Evolutionary conservation across 768 basidiomycete genomes (phyloP).

Genomic region (Podaxis pistillaris): DNA sequence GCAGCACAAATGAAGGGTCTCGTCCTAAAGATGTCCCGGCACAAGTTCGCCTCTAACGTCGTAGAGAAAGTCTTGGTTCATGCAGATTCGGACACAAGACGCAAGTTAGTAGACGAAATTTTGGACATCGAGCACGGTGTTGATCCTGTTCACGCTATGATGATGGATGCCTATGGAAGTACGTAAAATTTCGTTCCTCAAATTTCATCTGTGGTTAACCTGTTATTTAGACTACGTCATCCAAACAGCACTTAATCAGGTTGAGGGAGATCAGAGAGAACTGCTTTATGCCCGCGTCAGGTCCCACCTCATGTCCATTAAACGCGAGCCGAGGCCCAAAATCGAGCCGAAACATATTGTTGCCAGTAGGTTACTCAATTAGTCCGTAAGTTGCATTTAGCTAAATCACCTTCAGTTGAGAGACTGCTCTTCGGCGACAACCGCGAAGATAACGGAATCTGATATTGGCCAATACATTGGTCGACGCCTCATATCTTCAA

Average conservation of each 20-base stretch:
- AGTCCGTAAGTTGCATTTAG: neutral
- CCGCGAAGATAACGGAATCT: neutral
- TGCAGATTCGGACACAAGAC: slow-evolving; percentile 63
- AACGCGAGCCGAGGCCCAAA: slow-evolving; percentile 62
- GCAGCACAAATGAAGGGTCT: slow-evolving; percentile 72
- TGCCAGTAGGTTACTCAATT: slow-evolving; percentile 56
- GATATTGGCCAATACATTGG: neutral
- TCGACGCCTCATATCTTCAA: neutral
- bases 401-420: slow-evolving; percentile 3
- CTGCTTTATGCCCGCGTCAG: slow-evolving; percentile 58
- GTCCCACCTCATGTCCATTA: slow-evolving; percentile 66
- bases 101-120: slow-evolving; percentile 77
- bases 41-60: slow-evolving; percentile 96
- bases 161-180: slow-evolving; percentile 92
- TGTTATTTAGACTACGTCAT: slow-evolving; percentile 74
- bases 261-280: slow-evolving; percentile 72
- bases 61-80: slow-evolving; percentile 85
- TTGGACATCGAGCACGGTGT: slow-evolving; percentile 53
- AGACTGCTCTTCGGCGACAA: slow-evolving; percentile 8
- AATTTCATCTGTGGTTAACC: neutral
- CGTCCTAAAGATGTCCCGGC: slow-evolving; percentile 75
- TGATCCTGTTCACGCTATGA: slow-evolving; percentile 67
- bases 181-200: slow-evolving; percentile 30
- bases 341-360: slow-evolving; percentile 75
- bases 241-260: slow-evolving; percentile 70